Base-by-base conservation (phyloP, 1,284 basidiomycete species). In the Trametes sp. region DNA sequence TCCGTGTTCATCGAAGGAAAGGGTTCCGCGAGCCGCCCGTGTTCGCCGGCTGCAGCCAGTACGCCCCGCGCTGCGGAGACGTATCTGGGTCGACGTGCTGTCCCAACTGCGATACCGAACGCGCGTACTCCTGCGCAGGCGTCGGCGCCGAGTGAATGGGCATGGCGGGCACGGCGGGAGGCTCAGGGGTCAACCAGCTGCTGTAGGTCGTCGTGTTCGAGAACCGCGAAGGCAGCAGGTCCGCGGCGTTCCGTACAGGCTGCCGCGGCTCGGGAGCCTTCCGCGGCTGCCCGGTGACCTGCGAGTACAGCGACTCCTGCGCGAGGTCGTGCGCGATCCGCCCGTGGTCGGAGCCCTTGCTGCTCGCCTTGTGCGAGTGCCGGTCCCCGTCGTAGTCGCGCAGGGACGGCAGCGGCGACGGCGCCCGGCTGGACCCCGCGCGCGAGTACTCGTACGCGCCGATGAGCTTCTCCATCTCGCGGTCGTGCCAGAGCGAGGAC, bases 181-280 rank as follows among this genome's bases (percentile, higher is more conserved):
- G 58, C 7, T 69, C 63, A 4, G 67, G 64, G 52, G 62, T 51
- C 23, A 64, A 63, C 59, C 67, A 69, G 46, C 72, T 72, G 60
- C 70, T 74, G 72, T 66, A 76, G 57, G 81, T 83, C 57, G 81
- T 83, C 57, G 78, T 80, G n/a, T 72, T 69, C 29, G 83, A 85
- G 72, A 82, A 83, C 53, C 81, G 77, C 66, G 78, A 82, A 4
- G 74, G 72, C 59, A 81, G 69, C 50, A 75, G 72, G 62, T 82
- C 80, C 65, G 73, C 46, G 13, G 65, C 55, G 53, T 81, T 80
- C 72, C 79, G 82, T 63, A 90, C 80, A 31, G 90, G 89, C 74
- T 88, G 84, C n/a, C 88, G 81, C 23, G 88, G 84, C 69, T 90
- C 87, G 4, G 89, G 86, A 35, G 77, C 81, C 26, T 79, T 78